These are phyloP conservation scores for Sclerotinia glacialis DNA, from an alignment of 2,329 filamentous ascomycete species.

Conservation along the genomic window DNA sequence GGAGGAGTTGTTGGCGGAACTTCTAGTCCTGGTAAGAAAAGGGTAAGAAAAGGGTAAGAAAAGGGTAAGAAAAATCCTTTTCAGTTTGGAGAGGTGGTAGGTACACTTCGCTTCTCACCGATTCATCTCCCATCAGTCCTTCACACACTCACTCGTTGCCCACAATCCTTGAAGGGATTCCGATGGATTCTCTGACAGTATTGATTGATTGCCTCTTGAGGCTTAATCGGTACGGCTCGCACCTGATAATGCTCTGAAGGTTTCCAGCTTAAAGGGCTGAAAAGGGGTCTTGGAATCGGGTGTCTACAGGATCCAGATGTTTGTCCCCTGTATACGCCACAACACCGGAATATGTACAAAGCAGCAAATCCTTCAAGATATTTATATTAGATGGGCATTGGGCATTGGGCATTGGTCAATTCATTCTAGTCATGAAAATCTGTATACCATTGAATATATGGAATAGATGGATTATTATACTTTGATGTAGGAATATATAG, in stretches of 20 bases:
- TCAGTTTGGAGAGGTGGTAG: neutral
- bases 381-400: neutral
- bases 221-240: neutral
- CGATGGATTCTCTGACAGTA: neutral
- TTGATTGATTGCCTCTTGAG: neutral
- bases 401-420: no score
- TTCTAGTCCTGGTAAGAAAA: neutral
- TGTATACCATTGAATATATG: no score
- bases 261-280: neutral
- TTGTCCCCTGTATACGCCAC: neutral
- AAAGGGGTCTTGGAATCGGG: neutral
- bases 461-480: no score
- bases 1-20: neutral
- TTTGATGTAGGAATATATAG: no score
- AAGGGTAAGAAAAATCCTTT: no score
- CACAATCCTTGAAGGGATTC: neutral
- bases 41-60: no score
- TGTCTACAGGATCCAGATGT: neutral
- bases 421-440: neutral
- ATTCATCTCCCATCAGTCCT: neutral
- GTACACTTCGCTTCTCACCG: neutral
- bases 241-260: neutral
- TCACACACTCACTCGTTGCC: neutral
- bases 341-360: neutral
- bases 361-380: neutral